Base-by-base conservation (phyloP, 2,329 filamentous ascomycete species). In the Hypoxylon rubiginosum region DNA sequence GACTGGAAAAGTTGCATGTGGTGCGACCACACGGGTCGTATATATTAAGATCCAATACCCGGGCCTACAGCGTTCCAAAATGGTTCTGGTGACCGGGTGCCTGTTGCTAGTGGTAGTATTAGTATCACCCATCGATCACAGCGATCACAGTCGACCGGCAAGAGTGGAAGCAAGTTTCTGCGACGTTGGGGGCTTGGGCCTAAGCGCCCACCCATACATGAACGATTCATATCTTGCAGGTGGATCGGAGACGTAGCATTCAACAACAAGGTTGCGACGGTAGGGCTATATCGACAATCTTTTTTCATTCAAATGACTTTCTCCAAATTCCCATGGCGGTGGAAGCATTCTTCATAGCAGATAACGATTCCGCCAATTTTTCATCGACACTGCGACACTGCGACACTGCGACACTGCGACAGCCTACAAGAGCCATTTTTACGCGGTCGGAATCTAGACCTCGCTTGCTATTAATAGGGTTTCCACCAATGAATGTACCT, bases 321-420 rank as follows among this genome's bases (percentile, higher is more conserved):
- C 63, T 69, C 60, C 63, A 69, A 69, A 67, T 48, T 69, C 64
- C 67, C 67, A 43, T 62, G 64, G 61, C 54, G 45, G 53, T 67
- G 64, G 64, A 67, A 59, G 64, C 59, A 34, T 55, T 39, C 34
- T 43, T 56, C 6, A 6, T 45, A 53, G 53, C 59, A 58, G 59
- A 66, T 59, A 45, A 50, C 59, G 58, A 58, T 48, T 48, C 49
- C 21, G 34, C 52, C 32, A 28, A 56, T 7, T 19, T 56, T n/a
- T n/a, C n/a, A 28, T 7, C 28, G 6, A 30, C 28, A 30, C 8
- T 15, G 34, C 36, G 48, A 34, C 36, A 26, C n/a, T n/a, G n/a
- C n/a, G n/a, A n/a, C n/a, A n/a, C n/a, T n/a, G n/a, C 28, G 6
- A 30, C 28, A 30, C 8, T 15, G 34, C 36, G 48, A 34, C 36